Base-by-base conservation (phyloP, 768 basidiomycete genomes). In the Termitomyces sp. region DNA sequence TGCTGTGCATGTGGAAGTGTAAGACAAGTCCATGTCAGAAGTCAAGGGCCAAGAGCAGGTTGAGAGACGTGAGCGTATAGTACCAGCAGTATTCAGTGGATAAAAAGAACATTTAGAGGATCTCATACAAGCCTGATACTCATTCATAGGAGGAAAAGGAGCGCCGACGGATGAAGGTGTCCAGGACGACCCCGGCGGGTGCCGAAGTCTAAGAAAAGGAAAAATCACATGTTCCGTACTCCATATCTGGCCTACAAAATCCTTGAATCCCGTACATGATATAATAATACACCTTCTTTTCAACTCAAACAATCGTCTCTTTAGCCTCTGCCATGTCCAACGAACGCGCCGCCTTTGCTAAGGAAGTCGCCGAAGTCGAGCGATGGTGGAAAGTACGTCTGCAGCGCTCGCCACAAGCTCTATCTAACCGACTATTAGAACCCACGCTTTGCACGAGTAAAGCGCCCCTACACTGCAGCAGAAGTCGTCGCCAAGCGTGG, bases 401-500 rank as follows among this genome's bases (percentile, higher is more conserved):
- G 21, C 23, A 27, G 44, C 21, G 14, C 28, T 25, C 43, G 49
- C 28, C 55, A 8, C 42, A 55, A 39, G 34, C 57, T 37, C 58
- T 47, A 56, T 45, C 61, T 19, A 58, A 41, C 25, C 27, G 35
- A 47, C 23, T 32, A 47, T 28, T 66, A 98, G 95, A 85, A 73
- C 66, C 85, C 91, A 19, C 91, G 97, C 35, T 99, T 95, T 72
- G 80, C 84, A 25, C 80, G 86, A 66, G 86, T 89, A n/a, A 86
- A 80, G 62, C 87, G 97, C 23, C 95, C 94, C 4, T 99, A 98
- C 76, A 88, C 89, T 45, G 94, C 96, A 11, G 86, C 85, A 23
- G 87, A 98, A 59, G 95, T 98, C 64, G 94, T 98, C 59, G 79
- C 90, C 19, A 98, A 98, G 75, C 83, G 96, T 34, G 97, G 97